Base-by-base conservation (phyloP, 108 stramenopile genomes). In the Hondaea fermentalgiana region DNA sequence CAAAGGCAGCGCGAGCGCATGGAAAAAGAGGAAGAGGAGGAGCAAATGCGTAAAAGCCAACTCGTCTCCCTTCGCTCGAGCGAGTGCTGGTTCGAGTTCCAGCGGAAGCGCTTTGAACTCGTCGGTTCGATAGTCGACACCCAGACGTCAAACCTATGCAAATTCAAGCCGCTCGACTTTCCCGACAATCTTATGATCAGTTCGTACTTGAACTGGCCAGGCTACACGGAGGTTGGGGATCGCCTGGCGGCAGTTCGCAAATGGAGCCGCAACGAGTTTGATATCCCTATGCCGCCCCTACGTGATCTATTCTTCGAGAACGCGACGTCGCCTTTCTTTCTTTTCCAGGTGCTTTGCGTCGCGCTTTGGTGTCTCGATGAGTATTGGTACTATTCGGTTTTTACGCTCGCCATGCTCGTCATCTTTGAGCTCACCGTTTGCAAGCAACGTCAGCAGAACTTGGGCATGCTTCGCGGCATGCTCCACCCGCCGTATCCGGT, bases 271-370 rank as follows among this genome's bases (percentile, higher is more conserved):
- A 98, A 99, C 88, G 89, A 89, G 16, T 95, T 96, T 8, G 89
- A 92, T 58, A 95, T 99, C 87, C 95, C 97, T 57, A 83, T 96
- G 58, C 99, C 99, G 21, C 87, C 96, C 44, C 97, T 98, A 72
- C 57, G 91, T n/a, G 95, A 95, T 53, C 91, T 98, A 17, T 94
- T 98, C 44, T 76, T 88, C 47, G 96, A 98, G 89, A 98, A 99
- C 90, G 89, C 96, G 16, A 88, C 97, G 5, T 96, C 97, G 42
- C 99, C 99, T 4, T 97, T 99, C 87, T 98, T 98, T 88, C 91
- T 98, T 6, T 99, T 99, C 90, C 99, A 99, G 94, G 92, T 98
- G n/a, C 91, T 99, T 14, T 99, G 99, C 92, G 97, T 98, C 59
- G 25, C 95, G 23, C 91, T 99, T 58, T 99, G 99, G 99, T 92